These are phyloP conservation scores for Vaccinium macrocarpon DNA, from an alignment of 148 eudicot species.

Conservation along the genomic window DNA sequence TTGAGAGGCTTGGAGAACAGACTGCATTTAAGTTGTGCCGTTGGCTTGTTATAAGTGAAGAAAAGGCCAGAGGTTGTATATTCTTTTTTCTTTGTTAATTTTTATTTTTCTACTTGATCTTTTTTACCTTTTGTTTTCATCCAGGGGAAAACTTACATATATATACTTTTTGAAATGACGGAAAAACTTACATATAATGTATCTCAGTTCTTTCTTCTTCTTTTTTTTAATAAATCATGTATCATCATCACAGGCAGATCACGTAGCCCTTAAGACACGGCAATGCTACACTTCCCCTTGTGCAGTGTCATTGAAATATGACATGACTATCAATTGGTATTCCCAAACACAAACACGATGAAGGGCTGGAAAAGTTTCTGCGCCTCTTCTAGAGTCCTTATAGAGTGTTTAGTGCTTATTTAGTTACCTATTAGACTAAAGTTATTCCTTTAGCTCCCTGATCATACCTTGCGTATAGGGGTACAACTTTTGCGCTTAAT, in stretches of 20 bases:
- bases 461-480: not conserved
- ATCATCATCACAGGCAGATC: not conserved
- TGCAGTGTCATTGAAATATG: not conserved
- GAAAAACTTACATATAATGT: not conserved
- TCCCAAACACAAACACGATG: not conserved
- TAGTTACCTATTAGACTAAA: too few species aligned
- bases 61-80: slow-evolving; percentile 29
- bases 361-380: not conserved
- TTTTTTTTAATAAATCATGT: not conserved
- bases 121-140: not conserved
- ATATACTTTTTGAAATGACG: too few species aligned
- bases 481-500: not conserved
- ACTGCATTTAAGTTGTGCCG: slow-evolving; percentile 80
- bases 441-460: too few species aligned
- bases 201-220: not conserved
- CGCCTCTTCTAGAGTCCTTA: too few species aligned
- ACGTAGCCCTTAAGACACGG: not conserved
- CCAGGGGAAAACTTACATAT: not conserved
- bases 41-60: slow-evolving; percentile 62
- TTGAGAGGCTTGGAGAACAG: slow-evolving; percentile 89
- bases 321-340: not conserved
- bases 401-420: too few species aligned
- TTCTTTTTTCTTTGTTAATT: slow-evolving; percentile 23
- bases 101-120: not conserved
- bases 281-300: not conserved